Evolutionary conservation across 1,139 yeast genomes (phyloP), one percentile per base, ranked within the genome.

Genomic region (Hemisphaericaspora lyxosophila): DNA sequence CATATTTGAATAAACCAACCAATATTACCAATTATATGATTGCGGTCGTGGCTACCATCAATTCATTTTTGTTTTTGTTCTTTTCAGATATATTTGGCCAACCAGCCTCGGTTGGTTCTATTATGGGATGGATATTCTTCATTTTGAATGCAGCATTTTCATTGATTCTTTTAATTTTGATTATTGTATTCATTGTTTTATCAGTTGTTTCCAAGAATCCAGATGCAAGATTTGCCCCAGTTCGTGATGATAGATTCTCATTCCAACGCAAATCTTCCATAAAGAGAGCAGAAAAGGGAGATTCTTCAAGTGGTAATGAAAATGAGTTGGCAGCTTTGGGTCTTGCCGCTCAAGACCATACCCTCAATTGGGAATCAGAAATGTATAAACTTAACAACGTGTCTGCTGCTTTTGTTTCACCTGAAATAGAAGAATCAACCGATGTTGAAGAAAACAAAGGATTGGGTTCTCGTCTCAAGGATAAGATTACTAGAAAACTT

Each of bases 41-140:
- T 59, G 70, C 82, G 36, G 65, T 82, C 15, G 88, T 85, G 20
- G 75, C 74, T 19, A 73, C 85, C 9, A 50, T 84, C 40, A 85
- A 85, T 57, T 81, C 92, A 17, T 83, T 85, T 59, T 65, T 85
- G 43, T 85, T 84, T 60, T 60, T 83, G 40, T 85, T 85, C 63
- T 85, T 83, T 55, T 82, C 90, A 5, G 81, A 81, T 48, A 64
- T 85, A 39, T 85, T 82, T 55, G 80, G 81, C 31, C 88, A 83
- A 60, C 75, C 82, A 7, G 79, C 79, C 12, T 73, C 73, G 13
- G 92, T 82, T 12, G 69, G 79, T 12, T 81, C 90, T 4, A 75
- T 85, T 38, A 81, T 85, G 87, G 95, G 88, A 1, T 80, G 90
- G 82, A 73, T 85, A 1, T 85, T 84, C 58, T 85, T 85, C 54